phyloP scores from a whole-genome alignment of 805 yeast species.

The Teunomyces atbi region DNA sequence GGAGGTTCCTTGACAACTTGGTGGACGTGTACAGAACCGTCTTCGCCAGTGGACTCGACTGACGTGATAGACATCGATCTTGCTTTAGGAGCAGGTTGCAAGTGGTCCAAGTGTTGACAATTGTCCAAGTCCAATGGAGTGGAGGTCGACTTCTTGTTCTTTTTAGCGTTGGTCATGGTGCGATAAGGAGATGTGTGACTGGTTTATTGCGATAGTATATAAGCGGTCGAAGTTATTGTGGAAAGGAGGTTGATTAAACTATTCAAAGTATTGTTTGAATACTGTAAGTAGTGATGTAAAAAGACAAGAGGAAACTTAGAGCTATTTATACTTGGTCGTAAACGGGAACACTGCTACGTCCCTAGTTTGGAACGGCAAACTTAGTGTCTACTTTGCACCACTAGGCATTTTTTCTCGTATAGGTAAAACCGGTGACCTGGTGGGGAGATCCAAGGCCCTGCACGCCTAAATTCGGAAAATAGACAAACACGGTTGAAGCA shows the following conservation, averaged over 20 bases:
- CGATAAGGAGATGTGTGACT: neutral
- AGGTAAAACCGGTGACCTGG: neutral
- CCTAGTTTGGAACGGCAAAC: neutral
- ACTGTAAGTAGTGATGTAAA: neutral
- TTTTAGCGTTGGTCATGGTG: slow-evolving; percentile 21
- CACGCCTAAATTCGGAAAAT: neutral
- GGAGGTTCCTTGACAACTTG: slow-evolving; percentile 40
- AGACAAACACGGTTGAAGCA: neutral
- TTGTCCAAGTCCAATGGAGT: slow-evolving; percentile 35
- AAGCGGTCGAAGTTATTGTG: neutral
- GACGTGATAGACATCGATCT: slow-evolving; percentile 40
- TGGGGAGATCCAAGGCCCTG: neutral
- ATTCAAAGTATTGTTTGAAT: neutral
- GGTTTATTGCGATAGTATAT: neutral
- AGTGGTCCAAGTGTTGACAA: slow-evolving; percentile 38
- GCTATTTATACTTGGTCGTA: neutral
- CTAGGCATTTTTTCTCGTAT: neutral
- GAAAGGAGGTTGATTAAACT: neutral
- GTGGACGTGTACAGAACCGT: slow-evolving; percentile 22
- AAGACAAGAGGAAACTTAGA: neutral
- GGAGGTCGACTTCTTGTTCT: slow-evolving; percentile 25
- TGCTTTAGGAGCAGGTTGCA: slow-evolving; percentile 37
- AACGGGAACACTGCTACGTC: no score
- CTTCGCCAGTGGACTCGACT: slow-evolving; percentile 32
- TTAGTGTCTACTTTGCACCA: neutral